A percentile compares a stretch with the other conserved stretches of the same genome.
phyloP scores from a whole-genome alignment of 1,284 basidiomycete species.

The Microbotryomycetes sp. region DNA sequence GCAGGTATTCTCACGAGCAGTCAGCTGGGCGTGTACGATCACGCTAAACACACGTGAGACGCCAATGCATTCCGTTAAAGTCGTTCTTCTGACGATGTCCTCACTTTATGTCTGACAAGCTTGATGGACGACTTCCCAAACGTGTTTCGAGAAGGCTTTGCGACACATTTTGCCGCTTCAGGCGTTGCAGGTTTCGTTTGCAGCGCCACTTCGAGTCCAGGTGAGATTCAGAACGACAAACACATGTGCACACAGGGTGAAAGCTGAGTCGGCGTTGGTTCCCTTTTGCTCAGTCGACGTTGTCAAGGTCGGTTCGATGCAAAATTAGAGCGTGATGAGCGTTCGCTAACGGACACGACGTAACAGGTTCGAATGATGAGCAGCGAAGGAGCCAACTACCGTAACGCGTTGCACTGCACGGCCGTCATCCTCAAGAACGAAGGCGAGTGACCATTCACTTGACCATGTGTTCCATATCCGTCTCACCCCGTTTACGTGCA shows the following conservation, averaged over 20 bases:
- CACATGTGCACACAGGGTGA: neutral
- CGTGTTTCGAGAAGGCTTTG: slow-evolving; percentile 31
- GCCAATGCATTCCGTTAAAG: neutral
- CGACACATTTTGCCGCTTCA: slow-evolving; percentile 31
- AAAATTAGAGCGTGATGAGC: neutral
- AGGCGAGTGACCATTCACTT: slow-evolving; percentile 4
- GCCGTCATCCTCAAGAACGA: slow-evolving; percentile 30
- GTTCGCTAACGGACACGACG: neutral
- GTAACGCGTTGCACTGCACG: slow-evolving; percentile 27
- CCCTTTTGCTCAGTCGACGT: slow-evolving; percentile 24
- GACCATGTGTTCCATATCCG: neutral
- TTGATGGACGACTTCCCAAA: slow-evolving; percentile 30
- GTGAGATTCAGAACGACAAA: slow-evolving; percentile 2
- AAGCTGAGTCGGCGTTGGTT: neutral
- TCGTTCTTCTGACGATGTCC: no score
- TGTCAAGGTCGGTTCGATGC: slow-evolving; percentile 28
- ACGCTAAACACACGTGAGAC: slow-evolving; percentile 28
- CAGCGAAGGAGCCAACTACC: slow-evolving; percentile 28
- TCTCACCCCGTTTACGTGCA: neutral
- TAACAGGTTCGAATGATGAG: slow-evolving; percentile 32
- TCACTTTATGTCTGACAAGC: neutral
- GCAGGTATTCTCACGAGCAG: slow-evolving; percentile 35
- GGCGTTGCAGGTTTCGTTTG: slow-evolving; percentile 35
- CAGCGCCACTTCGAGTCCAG: slow-evolving; percentile 29
- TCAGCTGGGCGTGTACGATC: slow-evolving; percentile 34